phyloP scores from a whole-genome alignment of 352 stramenopile genomes.

The Phytophthora ohioensis region DNA sequence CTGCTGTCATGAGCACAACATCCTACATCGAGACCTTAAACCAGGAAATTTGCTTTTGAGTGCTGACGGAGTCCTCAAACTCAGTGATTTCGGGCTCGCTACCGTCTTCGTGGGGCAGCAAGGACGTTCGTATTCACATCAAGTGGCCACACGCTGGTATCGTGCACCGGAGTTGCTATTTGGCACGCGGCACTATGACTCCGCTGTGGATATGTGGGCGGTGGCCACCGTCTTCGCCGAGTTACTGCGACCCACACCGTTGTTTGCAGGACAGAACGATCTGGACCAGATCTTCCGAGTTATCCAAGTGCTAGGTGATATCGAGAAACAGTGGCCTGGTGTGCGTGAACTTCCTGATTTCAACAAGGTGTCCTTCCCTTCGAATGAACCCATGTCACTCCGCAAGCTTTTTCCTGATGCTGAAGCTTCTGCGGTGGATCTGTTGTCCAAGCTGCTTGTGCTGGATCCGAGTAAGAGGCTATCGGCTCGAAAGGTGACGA shows the following conservation, averaged over 20 bases:
- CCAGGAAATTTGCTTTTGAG: conserved; percentile 74
- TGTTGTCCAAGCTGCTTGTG: conserved; percentile 50
- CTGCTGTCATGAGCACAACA: conserved; percentile 67
- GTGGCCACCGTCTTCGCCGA: conserved; percentile 76
- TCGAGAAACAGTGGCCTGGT: conserved; percentile 63
- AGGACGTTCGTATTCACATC: conserved; percentile 64
- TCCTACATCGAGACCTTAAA: conserved; percentile 82
- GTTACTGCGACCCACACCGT: conserved; percentile 61
- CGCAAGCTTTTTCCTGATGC: conserved; percentile 59
- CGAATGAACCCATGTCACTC: conserved; percentile 56
- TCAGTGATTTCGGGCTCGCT: conserved; percentile 84
- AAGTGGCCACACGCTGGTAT: conserved; percentile 88
- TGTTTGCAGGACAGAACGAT: conserved; percentile 86
- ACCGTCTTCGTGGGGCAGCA: conserved; percentile 58
- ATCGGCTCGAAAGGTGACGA: conserved; percentile 50
- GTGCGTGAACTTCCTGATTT: conserved; percentile 68
- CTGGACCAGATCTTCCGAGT: conserved; percentile 86
- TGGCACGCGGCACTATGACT: conserved; percentile 66
- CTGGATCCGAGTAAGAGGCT: conserved; percentile 42
- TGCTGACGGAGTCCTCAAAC: conserved; percentile 65
- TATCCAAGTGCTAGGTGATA: conserved; percentile 68
- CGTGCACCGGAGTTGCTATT: conserved; percentile 85
- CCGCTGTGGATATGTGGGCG: conserved; percentile 76
- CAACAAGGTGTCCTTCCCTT: conserved; percentile 73
- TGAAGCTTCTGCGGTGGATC: conserved; percentile 49